phyloP scores from a whole-genome alignment of 306 rosid species.

The Gillenia trifoliata region DNA sequence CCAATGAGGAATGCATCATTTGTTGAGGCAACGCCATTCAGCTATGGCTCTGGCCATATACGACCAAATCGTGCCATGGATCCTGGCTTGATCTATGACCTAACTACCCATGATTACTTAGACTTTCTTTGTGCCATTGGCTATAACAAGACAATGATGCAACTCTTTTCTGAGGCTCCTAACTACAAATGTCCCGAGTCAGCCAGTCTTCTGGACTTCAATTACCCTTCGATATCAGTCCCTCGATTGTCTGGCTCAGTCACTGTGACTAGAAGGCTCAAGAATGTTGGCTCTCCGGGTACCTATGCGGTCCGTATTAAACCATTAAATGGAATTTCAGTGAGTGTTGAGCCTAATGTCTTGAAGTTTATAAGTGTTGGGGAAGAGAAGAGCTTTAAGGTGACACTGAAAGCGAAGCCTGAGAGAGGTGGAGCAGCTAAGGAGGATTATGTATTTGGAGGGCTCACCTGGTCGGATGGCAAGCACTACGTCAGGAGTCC shows the following conservation, averaged over 20 bases:
- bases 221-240: conserved; percentile 63
- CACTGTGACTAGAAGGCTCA: conserved; percentile 43
- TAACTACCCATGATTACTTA: conserved; percentile 43
- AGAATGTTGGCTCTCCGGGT: conserved; percentile 63
- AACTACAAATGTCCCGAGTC: conserved; percentile 28
- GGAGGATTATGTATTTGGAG: conserved; percentile 34
- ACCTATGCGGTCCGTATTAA: conserved; percentile 31
- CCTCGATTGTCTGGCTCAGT: conserved; percentile 36
- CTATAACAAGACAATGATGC: conserved; percentile 29
- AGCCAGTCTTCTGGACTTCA: conserved; percentile 42
- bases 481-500: conserved; percentile 59
- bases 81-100: conserved; percentile 78
- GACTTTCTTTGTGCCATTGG: conserved; percentile 55
- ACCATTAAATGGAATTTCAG: conserved; percentile 36
- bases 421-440: conserved; percentile 5
- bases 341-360: conserved; percentile 35
- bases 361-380: conserved; percentile 40
- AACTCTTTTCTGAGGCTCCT: conserved; percentile 11
- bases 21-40: conserved; percentile 35
- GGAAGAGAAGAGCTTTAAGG: conserved; percentile 52
- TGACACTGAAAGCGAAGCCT: conserved; percentile 33
- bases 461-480: conserved; percentile 54
- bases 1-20: conserved; percentile 35
- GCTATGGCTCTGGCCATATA: conserved; percentile 61
- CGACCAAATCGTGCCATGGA: conserved; percentile 66